A percentile compares a stretch with the other conserved stretches of the same genome.
These are phyloP conservation scores for Stellera chamaejasme DNA, from an alignment of 345 rosid species.

Conservation along the genomic window DNA sequence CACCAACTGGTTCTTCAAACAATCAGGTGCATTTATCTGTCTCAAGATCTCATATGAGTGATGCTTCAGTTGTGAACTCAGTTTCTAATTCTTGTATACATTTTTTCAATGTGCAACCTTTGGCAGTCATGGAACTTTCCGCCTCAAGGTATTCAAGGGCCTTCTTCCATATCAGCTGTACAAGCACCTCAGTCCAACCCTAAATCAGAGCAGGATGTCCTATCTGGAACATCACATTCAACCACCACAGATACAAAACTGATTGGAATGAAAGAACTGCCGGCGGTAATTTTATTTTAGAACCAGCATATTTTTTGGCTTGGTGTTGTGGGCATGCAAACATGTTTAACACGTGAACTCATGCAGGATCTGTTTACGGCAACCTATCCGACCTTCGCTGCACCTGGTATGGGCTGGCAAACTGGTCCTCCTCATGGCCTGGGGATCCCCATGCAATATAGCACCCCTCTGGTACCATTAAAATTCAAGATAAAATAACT, in stretches of 20 bases:
- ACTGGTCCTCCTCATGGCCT: conserved; percentile 53
- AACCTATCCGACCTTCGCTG: conserved; percentile 44
- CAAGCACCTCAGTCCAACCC: conserved; percentile 30
- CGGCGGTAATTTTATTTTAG: conserved; percentile 47
- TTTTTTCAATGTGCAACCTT: conserved; percentile 13
- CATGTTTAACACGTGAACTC: conserved; percentile 10
- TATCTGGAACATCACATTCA: conserved; percentile 30
- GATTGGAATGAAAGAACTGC: conserved; percentile 62
- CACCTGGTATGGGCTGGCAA: conserved; percentile 68
- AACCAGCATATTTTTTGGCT: background rate
- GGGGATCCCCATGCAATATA: conserved; percentile 57
- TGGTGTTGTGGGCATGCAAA: background rate
- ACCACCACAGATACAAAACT: conserved; percentile 35
- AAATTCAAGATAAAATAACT: conserved; percentile 4
- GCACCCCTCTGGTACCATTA: conserved; percentile 42
- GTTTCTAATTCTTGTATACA: conserved; percentile 3
- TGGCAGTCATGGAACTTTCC: conserved; percentile 50
- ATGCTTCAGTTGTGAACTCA: conserved; percentile 1
- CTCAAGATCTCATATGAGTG: conserved; percentile 2
- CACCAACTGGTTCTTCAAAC: conserved; percentile 36
- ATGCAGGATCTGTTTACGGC: conserved; percentile 73
- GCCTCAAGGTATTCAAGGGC: conserved; percentile 33
- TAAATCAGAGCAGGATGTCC: conserved; percentile 20
- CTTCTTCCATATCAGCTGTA: conserved; percentile 31
- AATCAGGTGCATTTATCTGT: conserved; percentile 45